phyloP scores from a whole-genome alignment of 768 basidiomycete species.

The Suillus alpinus region DNA sequence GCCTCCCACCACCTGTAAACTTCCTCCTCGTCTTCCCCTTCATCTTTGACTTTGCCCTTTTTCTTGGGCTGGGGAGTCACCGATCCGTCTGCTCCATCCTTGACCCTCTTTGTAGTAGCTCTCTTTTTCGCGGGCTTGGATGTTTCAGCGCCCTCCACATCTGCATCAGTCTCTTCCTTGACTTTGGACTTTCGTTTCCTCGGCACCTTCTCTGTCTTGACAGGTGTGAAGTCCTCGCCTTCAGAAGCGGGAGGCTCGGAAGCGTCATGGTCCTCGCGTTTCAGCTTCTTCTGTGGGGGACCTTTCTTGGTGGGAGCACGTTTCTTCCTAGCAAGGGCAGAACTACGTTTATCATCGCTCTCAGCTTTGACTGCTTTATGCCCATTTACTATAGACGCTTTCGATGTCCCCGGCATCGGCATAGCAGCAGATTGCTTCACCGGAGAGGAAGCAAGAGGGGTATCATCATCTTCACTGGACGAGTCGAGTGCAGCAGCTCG shows the following conservation, averaged over 20 bases:
- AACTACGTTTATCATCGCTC: constrained; percentile 41
- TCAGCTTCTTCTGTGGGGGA: constrained; percentile 66
- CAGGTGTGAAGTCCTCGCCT: constrained; percentile 31
- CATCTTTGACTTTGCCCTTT: constrained; percentile 55
- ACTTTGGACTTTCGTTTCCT: constrained; percentile 42
- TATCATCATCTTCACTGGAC: constrained; percentile 63
- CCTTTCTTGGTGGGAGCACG: constrained; percentile 42
- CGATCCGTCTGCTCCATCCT: constrained; percentile 49
- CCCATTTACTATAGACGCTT: constrained; percentile 39
- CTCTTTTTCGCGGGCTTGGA: constrained; percentile 43
- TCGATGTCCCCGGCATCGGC: constrained; percentile 40
- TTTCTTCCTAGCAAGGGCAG: constrained; percentile 43
- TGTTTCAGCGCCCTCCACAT: constrained; percentile 49
- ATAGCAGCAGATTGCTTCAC: constrained; percentile 47
- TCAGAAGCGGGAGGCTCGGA: constrained; percentile 27
- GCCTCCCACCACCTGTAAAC: constrained; percentile 88
- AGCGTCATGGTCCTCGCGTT: constrained; percentile 39
- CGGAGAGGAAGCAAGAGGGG: constrained; percentile 70
- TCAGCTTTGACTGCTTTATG: constrained; percentile 33
- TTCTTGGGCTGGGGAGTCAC: constrained; percentile 48
- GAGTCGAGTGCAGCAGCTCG: constrained; percentile 51
- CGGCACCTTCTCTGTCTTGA: constrained; percentile 22
- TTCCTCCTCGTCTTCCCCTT: constrained; percentile 65
- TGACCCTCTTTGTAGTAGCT: constrained; percentile 49
- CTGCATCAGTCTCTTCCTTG: constrained; percentile 51